Conservation (phyloP, 805 yeast species). For the Wickerhamiella alocasiicola region DNA sequence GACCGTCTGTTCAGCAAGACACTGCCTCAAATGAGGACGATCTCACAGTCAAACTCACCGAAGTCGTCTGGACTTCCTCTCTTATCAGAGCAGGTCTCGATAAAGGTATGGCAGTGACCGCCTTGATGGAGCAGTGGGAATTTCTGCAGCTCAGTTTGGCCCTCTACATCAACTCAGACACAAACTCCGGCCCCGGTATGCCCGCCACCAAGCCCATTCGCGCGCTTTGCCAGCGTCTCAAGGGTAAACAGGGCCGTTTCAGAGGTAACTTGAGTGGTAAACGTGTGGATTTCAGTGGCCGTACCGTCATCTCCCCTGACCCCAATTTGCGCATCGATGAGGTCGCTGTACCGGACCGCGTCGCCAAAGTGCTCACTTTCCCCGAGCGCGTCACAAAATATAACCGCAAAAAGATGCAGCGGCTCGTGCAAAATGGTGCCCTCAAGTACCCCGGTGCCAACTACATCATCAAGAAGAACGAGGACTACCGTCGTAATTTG, state of each 20-base stretch:
- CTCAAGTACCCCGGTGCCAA: conserved; percentile 93
- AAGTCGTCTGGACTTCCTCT: conserved; percentile 93
- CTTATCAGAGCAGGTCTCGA: conserved; percentile 89
- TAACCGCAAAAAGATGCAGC: conserved; percentile 65
- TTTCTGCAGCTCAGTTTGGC: conserved; percentile 90
- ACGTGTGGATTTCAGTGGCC: conserved; percentile 95
- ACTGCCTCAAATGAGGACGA: conserved; percentile 94
- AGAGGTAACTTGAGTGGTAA: conserved; percentile 97
- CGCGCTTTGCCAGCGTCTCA: conserved; percentile 92
- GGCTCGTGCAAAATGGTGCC: conserved; percentile 72
- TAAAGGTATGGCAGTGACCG: conserved; percentile 84
- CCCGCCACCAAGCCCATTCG: conserved; percentile 61
- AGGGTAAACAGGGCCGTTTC: conserved; percentile 98
- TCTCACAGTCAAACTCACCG: conserved; percentile 87
- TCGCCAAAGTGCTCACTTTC: conserved; percentile 87
- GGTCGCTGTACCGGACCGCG: conserved; percentile 96
- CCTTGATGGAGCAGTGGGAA: conserved; percentile 98
- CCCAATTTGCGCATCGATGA: conserved; percentile 91
- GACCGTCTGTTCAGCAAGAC: conserved; percentile 95
- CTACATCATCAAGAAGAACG: conserved; percentile 71
- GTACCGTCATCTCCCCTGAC: conserved; percentile 98
- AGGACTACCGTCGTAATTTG: conserved; percentile 59
- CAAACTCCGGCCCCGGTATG: conserved; percentile 47
- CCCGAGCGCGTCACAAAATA: conserved; percentile 91
- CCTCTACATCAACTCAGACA: conserved; percentile 92